Evolutionary conservation across 345 rosid species (phyloP), one percentile per base, ranked within the genome.

Genomic region (Eucalyptus curtisii): DNA sequence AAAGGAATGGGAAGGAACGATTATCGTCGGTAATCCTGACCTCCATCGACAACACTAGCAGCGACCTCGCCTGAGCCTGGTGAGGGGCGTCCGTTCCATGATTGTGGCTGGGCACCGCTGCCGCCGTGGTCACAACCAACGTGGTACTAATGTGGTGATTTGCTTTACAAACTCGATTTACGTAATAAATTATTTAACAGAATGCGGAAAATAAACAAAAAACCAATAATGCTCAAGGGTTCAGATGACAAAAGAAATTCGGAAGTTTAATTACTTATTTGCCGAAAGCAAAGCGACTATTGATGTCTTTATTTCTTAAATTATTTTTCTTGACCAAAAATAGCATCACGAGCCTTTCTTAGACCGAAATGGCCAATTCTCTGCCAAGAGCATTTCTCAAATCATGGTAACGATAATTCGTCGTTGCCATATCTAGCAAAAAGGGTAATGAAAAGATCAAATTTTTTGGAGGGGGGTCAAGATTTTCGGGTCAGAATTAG

Each of bases 231-330:
- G 47, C 24, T 76, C 8, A 40, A 20, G 15, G 82, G 30, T 37
- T 76, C 27, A 37, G 10, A 37, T 5, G 82, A 76, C 4, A 76
- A 71, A 76, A 76, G 42, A 76, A 40, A 76, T 19, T 33, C 3
- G 7, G 13, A 6, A 76, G 7, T 33, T 68, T 33, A 11, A 17
- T 68, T 17, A 68, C 12, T 61, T 9, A 55, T 55, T 55, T 22
- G 0, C 0, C 2, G 25, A 71, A 17, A 71, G 12, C 19, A 33
- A 33, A 71, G 13, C 6, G 4, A 71, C 13, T 37, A 6, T 19
- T 8, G 13, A 19, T 71, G 25, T 10, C 45, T 37, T 19, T 71
- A 33, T 19, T 71, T 10, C 5, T 71, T 37, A 37, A 37, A 71
- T 37, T 37, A 71, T 71, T 8, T 37, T 37, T 19, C 14, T 71